Base-by-base conservation (phyloP, 2,329 filamentous ascomycete genomes). In the Claviceps purpurea region DNA sequence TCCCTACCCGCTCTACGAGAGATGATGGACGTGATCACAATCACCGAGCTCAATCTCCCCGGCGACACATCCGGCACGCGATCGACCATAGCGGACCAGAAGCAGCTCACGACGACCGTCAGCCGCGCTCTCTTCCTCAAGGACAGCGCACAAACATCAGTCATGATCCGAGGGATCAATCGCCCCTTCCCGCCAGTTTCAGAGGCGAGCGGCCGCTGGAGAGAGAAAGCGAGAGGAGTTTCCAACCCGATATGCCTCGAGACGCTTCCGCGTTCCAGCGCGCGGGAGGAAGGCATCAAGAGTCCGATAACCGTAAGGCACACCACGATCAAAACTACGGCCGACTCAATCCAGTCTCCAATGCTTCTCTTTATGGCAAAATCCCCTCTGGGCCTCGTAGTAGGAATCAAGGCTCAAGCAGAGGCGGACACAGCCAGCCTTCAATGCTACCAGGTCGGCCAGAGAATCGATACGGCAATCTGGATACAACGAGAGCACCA, bases 291-390 rank as follows among this genome's bases (percentile, higher is more conserved):
- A 63, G 64, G 4, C 70, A 70, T 41, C 62, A 65, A 2, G 78
- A 82, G 34, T 58, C 67, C 3, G 76, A 81, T 46, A 73, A 78
- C 57, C 74, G 56, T 8, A 58, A 73, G 20, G 70, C 68, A 51
- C 74, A 77, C 55, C 75, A 80, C 56, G 80, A 84, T 61, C 76
- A 77, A 16, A 80, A 77, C 52, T 83, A 83, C 58, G 81, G 81
- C 30, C 77, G 81, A 2, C 69, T 84, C 47, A 82, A 79, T 55
- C 67, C 74, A 2, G 72, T 75, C 49, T 7, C 51, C n/a, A 52
- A 49, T 48, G 69, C 70, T 24, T 64, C 71, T 37, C 59, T 72
- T 64, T 64, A 34, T 34, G 30, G 30, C 30, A 34, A 69, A 26
- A 72, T 76, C 42, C 79, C 79, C 3, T 74, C 75, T n/a, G 80